These are phyloP conservation scores for Aspergillus cristatus DNA, from an alignment of 495 filamentous ascomycete species.

Conservation along the genomic window DNA sequence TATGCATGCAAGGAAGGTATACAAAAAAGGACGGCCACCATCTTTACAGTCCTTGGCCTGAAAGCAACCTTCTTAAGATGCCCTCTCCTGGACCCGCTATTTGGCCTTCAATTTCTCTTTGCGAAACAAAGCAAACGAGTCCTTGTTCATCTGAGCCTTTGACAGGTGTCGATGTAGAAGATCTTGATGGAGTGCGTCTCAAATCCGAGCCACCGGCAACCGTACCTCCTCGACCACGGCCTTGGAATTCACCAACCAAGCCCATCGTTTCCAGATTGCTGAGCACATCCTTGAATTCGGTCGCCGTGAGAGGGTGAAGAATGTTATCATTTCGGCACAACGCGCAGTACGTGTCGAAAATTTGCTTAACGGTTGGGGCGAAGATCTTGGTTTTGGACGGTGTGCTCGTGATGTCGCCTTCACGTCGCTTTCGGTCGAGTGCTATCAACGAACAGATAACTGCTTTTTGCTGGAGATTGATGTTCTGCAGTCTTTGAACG, in stretches of 20 bases:
- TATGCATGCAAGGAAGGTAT: not conserved
- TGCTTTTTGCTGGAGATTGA: slow-evolving; percentile 96
- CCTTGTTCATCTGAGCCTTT: slow-evolving; percentile 55
- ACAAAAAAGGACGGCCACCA: too few species aligned
- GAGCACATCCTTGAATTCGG: slow-evolving; percentile 93
- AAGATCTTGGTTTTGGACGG: slow-evolving; percentile 45
- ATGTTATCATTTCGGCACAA: slow-evolving; percentile 77
- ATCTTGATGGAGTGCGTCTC: slow-evolving; percentile 50
- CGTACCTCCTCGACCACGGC: slow-evolving; percentile 58
- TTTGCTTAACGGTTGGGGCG: slow-evolving; percentile 65
- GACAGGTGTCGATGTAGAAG: slow-evolving; percentile 34
- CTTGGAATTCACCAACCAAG: slow-evolving; percentile 64
- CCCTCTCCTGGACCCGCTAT: slow-evolving; percentile 58
- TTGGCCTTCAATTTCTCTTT: slow-evolving; percentile 63
- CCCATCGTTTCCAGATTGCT: slow-evolving; percentile 78
- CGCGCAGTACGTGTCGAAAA: slow-evolving; percentile 69
- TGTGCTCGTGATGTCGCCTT: slow-evolving; percentile 35
- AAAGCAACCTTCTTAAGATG: slow-evolving; percentile 38
- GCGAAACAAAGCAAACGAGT: slow-evolving; percentile 67
- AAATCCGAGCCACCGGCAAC: slow-evolving; percentile 36
- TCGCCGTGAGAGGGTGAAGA: slow-evolving; percentile 74
- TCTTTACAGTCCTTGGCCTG: slow-evolving; percentile 28
- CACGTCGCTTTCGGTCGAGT: slow-evolving; percentile 53
- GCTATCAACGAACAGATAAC: slow-evolving; percentile 81
- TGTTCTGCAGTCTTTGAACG: slow-evolving; percentile 65